Evolutionary conservation across 805 yeast genomes (phyloP).

Genomic region (Myxozyma udenii): DNA sequence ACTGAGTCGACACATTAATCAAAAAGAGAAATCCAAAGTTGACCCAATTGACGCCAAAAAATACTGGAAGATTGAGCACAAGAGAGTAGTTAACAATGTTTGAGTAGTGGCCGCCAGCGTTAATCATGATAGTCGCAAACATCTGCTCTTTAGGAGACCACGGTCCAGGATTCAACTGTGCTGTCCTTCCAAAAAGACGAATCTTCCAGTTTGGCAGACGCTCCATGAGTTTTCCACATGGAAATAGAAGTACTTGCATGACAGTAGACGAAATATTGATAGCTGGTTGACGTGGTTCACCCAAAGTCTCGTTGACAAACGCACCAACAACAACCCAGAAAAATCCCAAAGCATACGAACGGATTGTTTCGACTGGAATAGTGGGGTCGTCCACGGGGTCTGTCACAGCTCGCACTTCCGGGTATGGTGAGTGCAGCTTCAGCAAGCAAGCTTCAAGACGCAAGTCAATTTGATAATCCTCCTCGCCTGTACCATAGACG

Average conservation of each 20-base stretch:
- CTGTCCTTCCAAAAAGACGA: constrained; percentile 37
- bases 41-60: constrained; percentile 36
- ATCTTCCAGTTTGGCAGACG: constrained; percentile 17
- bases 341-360: constrained; percentile 52
- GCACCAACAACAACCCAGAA: constrained; percentile 55
- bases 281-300: constrained; percentile 56
- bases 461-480: constrained; percentile 30
- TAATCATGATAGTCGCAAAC: constrained; percentile 48
- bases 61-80: constrained; percentile 27
- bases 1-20: constrained; percentile 54
- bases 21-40: constrained; percentile 52
- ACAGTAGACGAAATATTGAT: constrained; percentile 57
- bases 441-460: constrained; percentile 38
- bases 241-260: constrained; percentile 63
- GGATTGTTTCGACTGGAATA: constrained; percentile 48
- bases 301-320: constrained; percentile 57
- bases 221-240: constrained; percentile 47
- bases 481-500: constrained; percentile 9
- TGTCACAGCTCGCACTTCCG: constrained; percentile 54
- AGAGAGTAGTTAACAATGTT: constrained; percentile 47
- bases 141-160: constrained; percentile 61
- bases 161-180: constrained; percentile 56
- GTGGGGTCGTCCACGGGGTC: constrained; percentile 44
- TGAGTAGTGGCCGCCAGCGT: constrained; percentile 17
- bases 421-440: constrained; percentile 51